Percentiles rank a stretch among this genome's conserved stretches.
Conservation (phyloP, 2,329 filamentous ascomycete genomes). For the Sarocladium brachiariae region DNA sequence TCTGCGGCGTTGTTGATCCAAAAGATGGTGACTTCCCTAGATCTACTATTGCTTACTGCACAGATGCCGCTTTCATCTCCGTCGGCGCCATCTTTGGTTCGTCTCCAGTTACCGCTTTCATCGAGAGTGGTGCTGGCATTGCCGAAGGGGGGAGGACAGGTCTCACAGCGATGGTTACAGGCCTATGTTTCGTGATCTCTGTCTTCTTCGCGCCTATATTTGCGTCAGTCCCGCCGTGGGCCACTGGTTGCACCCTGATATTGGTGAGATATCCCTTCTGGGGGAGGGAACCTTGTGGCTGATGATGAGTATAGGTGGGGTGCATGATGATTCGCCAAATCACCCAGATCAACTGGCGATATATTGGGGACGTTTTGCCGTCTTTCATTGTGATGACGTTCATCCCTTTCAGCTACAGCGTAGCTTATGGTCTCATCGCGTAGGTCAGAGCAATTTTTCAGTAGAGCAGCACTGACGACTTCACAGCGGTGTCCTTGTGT, state of each 20-base stretch:
- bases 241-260: constrained; percentile 66
- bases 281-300: not conserved
- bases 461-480: not conserved
- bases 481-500: constrained; percentile 45
- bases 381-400: constrained; percentile 69
- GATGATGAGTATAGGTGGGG: constrained; percentile 47
- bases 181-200: constrained; percentile 62
- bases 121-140: constrained; percentile 70
- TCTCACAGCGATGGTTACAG: constrained; percentile 62
- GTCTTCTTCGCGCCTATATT: constrained; percentile 73
- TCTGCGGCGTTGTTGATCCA: constrained; percentile 58
- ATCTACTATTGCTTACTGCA: constrained; percentile 71
- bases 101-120: constrained; percentile 67
- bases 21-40: constrained; percentile 77
- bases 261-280: constrained; percentile 35
- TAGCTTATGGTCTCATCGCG: constrained; percentile 71
- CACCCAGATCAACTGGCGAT: constrained; percentile 68
- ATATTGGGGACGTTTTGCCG: constrained; percentile 67
- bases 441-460: constrained; percentile 28
- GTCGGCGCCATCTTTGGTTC: constrained; percentile 63
- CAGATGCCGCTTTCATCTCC: constrained; percentile 64
- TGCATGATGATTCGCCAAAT: constrained; percentile 74
- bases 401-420: constrained; percentile 74
- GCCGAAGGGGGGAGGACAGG: constrained; percentile 69
- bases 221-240: constrained; percentile 71